A percentile compares a stretch with the other conserved stretches of the same genome.
Evolutionary conservation across 1,139 yeast species (phyloP).

Genomic region (Nakaseomyces kungkrabaensis): DNA sequence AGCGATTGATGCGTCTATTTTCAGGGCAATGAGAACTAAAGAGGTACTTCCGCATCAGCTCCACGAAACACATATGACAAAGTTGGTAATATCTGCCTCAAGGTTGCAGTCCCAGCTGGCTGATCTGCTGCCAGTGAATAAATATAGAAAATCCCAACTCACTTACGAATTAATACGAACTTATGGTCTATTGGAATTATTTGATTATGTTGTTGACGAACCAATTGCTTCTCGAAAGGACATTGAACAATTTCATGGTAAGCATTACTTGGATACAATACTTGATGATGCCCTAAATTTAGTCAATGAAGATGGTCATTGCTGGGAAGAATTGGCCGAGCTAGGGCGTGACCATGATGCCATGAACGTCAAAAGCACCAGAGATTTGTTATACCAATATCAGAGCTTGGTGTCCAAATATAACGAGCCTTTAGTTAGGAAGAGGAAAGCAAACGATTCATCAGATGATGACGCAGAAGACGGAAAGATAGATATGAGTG

Average conservation of each 20-base stretch:
- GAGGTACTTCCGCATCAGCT: no score
- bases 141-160: slow-evolving; percentile 19
- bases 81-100: slow-evolving; percentile 21
- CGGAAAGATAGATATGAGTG: neutral
- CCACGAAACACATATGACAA: slow-evolving; percentile 10
- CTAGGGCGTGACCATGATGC: slow-evolving; percentile 5
- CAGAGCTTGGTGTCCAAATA: neutral
- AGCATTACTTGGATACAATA: slow-evolving; percentile 14
- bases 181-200: slow-evolving; percentile 17
- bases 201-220: slow-evolving; percentile 16
- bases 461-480: neutral
- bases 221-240: slow-evolving; percentile 14
- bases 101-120: slow-evolving; percentile 24
- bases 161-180: slow-evolving; percentile 17
- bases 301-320: slow-evolving; percentile 7
- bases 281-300: slow-evolving; percentile 11
- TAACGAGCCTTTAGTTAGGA: neutral
- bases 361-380: neutral
- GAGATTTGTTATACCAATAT: neutral
- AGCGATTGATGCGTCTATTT: no score
- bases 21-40: no score
- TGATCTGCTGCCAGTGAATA: slow-evolving; percentile 27
- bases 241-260: slow-evolving; percentile 19
- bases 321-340: slow-evolving; percentile 12
- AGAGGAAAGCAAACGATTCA: neutral